Conservation (phyloP, 2,329 filamentous ascomycete genomes). For the Colletotrichum navitas region DNA sequence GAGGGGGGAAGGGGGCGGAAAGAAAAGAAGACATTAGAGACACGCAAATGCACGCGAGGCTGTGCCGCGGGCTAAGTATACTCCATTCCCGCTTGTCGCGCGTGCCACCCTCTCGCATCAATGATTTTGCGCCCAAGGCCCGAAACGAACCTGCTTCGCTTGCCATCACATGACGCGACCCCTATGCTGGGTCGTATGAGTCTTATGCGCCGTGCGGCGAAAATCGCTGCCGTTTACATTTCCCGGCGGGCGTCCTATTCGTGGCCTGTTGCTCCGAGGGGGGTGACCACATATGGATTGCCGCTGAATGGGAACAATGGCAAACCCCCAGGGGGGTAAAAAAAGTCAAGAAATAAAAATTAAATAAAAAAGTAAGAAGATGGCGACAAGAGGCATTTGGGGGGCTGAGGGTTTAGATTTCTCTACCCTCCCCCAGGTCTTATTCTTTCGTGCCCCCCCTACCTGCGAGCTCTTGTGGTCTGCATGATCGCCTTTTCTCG, state of each 20-base stretch:
- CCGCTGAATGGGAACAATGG: neutral
- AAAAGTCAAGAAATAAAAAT: too few relatives aligned
- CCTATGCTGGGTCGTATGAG: slow-evolving; percentile 34
- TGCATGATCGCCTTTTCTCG: slow-evolving; percentile 7
- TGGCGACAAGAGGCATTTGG: neutral
- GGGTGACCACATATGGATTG: neutral
- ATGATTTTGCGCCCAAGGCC: slow-evolving; percentile 10
- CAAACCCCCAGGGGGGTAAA: too few relatives aligned
- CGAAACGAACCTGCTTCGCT: neutral
- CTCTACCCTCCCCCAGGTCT: neutral
- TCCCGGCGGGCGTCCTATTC: neutral
- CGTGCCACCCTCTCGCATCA: slow-evolving; percentile 25
- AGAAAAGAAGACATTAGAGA: neutral
- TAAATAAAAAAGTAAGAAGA: too few relatives aligned
- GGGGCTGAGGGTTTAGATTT: neutral
- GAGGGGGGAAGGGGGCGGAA: too few relatives aligned
- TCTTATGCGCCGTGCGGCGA: slow-evolving; percentile 24
- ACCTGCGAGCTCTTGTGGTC: neutral
- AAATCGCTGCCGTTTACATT: slow-evolving; percentile 9
- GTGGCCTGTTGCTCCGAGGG: neutral
- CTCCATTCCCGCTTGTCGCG: slow-evolving; percentile 9
- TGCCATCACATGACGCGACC: slow-evolving; percentile 36
- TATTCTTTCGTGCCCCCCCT: neutral
- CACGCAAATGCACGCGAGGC: neutral
- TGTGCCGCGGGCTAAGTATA: neutral